Conservation (phyloP, 768 basidiomycete genomes). For the Calocera cornea region DNA sequence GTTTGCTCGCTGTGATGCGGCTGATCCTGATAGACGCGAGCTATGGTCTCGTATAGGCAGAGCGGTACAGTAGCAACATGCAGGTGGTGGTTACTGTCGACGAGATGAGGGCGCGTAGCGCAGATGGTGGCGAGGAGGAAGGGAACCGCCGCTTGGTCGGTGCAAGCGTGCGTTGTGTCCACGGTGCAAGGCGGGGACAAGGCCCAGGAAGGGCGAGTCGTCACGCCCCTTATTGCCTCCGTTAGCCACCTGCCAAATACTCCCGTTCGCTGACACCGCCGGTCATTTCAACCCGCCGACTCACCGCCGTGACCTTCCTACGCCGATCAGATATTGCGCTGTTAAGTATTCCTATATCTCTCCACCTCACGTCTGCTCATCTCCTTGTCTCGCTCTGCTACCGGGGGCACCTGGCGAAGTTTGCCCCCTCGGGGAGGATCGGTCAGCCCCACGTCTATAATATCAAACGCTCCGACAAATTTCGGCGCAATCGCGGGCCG, state of each 20-base stretch:
- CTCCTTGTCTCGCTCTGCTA: no score
- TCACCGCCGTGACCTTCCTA: not conserved
- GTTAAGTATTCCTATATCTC: no score
- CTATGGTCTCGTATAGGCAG: not conserved
- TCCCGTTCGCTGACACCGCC: not conserved
- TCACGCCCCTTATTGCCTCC: conserved; percentile 5
- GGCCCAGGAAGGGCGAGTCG: not conserved
- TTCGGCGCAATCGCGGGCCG: not conserved
- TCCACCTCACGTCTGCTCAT: no score
- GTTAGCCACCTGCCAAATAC: not conserved
- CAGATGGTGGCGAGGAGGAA: not conserved
- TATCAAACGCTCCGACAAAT: not conserved
- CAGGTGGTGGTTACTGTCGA: not conserved
- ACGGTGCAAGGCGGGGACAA: not conserved
- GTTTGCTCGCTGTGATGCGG: conserved; percentile 3
- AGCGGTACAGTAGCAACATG: not conserved
- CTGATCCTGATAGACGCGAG: not conserved
- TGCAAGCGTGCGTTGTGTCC: not conserved
- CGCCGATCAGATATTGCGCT: not conserved
- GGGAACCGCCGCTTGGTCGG: not conserved
- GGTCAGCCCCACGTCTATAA: not conserved
- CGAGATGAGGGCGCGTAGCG: not conserved
- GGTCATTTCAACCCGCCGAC: not conserved
- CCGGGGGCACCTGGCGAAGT: no score
- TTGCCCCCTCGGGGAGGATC: not conserved